Evolutionary conservation across 73 alveolate species (phyloP).

Genomic region (Blepharisma stoltei): DNA sequence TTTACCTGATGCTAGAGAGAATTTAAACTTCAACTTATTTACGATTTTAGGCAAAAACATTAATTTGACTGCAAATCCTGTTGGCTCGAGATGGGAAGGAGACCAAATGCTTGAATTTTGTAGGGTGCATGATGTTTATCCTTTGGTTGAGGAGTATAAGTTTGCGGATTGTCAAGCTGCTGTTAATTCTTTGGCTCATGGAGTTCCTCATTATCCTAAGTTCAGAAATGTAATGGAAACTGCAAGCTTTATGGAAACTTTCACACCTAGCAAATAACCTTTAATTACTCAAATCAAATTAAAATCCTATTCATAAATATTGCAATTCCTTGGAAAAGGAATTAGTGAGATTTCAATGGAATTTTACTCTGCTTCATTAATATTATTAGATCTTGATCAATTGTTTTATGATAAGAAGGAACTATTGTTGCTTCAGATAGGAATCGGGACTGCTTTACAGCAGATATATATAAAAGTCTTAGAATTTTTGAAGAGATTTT

Average conservation of each 20-base stretch:
- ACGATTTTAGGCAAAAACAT: conserved; percentile 43
- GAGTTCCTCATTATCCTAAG: background rate
- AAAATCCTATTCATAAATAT: no score
- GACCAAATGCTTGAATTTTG: conserved; percentile 44
- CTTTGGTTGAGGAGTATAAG: conserved; percentile 31
- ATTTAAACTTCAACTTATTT: conserved; percentile 39
- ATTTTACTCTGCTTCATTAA: no score
- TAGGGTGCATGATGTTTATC: conserved; percentile 37
- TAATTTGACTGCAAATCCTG: conserved; percentile 40
- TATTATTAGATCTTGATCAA: no score
- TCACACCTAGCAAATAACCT: background rate
- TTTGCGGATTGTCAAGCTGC: conserved; percentile 10
- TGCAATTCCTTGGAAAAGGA: no score
- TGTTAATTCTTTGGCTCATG: conserved; percentile 6
- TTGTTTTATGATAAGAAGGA: no score
- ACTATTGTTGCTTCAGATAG: no score
- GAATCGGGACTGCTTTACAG: no score
- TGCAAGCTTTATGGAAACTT: conserved; percentile 1
- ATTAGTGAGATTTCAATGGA: no score
- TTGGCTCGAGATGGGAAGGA: conserved; percentile 59
- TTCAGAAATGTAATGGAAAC: conserved; percentile 17
- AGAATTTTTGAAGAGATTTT: no score
- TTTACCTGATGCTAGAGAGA: conserved; percentile 45
- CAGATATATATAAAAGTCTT: no score
- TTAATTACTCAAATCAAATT: no score